Percentiles rank a stretch among this genome's conserved stretches.
phyloP scores from a whole-genome alignment of 768 basidiomycete genomes.

The Clitopilus hobsonii region DNA sequence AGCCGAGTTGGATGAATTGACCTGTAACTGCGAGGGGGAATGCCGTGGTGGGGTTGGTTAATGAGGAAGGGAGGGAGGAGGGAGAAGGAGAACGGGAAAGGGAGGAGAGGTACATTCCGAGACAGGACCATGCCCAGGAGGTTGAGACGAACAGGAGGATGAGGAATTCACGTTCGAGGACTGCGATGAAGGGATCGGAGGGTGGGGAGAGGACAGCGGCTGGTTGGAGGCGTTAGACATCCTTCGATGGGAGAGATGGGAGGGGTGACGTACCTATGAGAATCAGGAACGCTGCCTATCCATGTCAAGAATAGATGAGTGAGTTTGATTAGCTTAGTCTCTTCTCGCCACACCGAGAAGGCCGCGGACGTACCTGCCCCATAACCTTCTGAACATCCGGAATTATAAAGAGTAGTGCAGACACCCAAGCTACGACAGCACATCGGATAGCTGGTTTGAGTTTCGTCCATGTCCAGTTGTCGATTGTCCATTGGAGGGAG shows the following conservation, averaged over 20 bases:
- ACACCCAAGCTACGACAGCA: constrained; percentile 58
- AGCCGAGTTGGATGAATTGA: constrained; percentile 23
- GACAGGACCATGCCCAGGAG: constrained; percentile 42
- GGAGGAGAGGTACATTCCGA: constrained; percentile 60
- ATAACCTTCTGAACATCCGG: constrained; percentile 40
- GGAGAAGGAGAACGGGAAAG: constrained; percentile 48
- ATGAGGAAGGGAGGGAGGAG: constrained; percentile 22
- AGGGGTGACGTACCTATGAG: constrained; percentile 41
- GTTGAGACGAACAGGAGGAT: background rate
- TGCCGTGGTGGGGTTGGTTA: background rate
- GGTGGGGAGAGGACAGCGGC: constrained; percentile 67
- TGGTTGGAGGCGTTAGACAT: constrained; percentile 16
- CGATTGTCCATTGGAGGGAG: constrained; percentile 49
- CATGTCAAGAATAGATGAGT: background rate
- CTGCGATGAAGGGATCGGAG: constrained; percentile 60
- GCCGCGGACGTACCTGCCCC: constrained; percentile 46
- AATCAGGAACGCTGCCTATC: constrained; percentile 60
- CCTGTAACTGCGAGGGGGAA: constrained; percentile 37
- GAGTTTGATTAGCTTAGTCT: background rate
- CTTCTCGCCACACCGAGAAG: background rate
- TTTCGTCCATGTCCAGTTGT: constrained; percentile 53
- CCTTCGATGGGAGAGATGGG: background rate
- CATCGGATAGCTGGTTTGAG: constrained; percentile 62
- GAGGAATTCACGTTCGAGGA: constrained; percentile 60
- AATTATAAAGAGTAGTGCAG: constrained; percentile 55